Percentiles rank a stretch among this genome's conserved stretches.
phyloP scores from a whole-genome alignment of 306 rosid genomes.

The Hippophae tibetana region DNA sequence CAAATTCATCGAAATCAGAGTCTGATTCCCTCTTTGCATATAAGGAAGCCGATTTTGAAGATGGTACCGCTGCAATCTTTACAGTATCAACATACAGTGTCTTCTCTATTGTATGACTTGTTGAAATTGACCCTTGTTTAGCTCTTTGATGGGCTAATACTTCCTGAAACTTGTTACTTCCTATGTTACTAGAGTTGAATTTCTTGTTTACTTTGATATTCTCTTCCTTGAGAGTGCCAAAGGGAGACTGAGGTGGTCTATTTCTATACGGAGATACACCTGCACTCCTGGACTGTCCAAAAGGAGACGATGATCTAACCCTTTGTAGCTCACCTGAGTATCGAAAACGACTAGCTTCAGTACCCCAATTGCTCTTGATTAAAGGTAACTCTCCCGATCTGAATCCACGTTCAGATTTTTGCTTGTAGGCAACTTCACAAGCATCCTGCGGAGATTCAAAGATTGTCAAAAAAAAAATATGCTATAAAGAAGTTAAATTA shows the following conservation, averaged over 20 bases:
- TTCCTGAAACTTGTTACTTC: slow-evolving; percentile 30
- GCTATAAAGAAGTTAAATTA: not conserved
- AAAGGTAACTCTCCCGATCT: slow-evolving; percentile 36
- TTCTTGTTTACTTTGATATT: slow-evolving; percentile 26
- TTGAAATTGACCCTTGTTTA: slow-evolving; percentile 31
- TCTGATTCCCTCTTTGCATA: slow-evolving; percentile 24
- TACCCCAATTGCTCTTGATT: slow-evolving; percentile 32
- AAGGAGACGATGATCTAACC: slow-evolving; percentile 59
- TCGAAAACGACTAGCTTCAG: slow-evolving; percentile 42
- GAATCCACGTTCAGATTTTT: slow-evolving; percentile 27
- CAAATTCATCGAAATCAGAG: slow-evolving; percentile 19
- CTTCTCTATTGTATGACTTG: slow-evolving; percentile 51
- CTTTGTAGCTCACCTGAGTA: slow-evolving; percentile 53
- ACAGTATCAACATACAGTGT: slow-evolving; percentile 66
- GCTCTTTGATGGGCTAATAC: slow-evolving; percentile 21
- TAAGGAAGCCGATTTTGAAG: slow-evolving; percentile 27
- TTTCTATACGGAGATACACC: slow-evolving; percentile 53
- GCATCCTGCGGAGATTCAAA: slow-evolving; percentile 31
- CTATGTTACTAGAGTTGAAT: slow-evolving; percentile 22
- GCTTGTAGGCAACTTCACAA: slow-evolving; percentile 44
- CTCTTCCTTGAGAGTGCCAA: slow-evolving; percentile 45
- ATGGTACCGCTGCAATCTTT: slow-evolving; percentile 28
- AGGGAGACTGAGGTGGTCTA: slow-evolving; percentile 38
- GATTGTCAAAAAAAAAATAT: slow-evolving; percentile 5
- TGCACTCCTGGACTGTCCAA: slow-evolving; percentile 49